These are phyloP conservation scores for Xylaria flabelliformis DNA, from an alignment of 495 filamentous ascomycete genomes.

Conservation along the genomic window DNA sequence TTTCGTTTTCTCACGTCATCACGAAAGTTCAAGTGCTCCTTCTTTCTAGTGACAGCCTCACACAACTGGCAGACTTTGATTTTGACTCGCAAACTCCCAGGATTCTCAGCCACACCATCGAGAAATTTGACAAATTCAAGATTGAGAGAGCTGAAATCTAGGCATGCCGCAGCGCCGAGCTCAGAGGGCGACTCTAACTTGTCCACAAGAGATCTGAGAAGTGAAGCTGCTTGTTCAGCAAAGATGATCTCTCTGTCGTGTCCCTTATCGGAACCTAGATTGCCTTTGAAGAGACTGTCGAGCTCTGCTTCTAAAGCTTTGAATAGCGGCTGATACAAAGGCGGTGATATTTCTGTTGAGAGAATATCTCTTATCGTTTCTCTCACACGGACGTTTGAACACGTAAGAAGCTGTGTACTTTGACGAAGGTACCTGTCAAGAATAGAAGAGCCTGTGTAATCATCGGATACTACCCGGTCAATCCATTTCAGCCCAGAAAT, in stretches of 20 bases:
- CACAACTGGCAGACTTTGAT: slow-evolving; percentile 70
- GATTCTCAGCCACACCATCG: slow-evolving; percentile 57
- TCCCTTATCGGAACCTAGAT: slow-evolving; percentile 56
- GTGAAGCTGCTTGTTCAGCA: slow-evolving; percentile 67
- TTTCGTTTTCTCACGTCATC: slow-evolving; percentile 71
- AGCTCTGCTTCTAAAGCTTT: slow-evolving; percentile 66
- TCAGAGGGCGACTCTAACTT: slow-evolving; percentile 64
- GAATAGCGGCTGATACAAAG: slow-evolving; percentile 65
- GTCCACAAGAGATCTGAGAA: slow-evolving; percentile 67
- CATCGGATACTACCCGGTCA: slow-evolving; percentile 63
- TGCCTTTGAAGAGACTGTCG: slow-evolving; percentile 60
- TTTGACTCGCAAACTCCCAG: slow-evolving; percentile 63
- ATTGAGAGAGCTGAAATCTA: slow-evolving; percentile 65
- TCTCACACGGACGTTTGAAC: slow-evolving; percentile 64
- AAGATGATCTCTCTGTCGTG: slow-evolving; percentile 66
- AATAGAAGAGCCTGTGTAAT: slow-evolving; percentile 61
- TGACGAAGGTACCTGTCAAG: slow-evolving; percentile 65
- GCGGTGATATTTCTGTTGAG: slow-evolving; percentile 63
- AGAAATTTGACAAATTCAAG: slow-evolving; percentile 68
- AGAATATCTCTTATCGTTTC: slow-evolving; percentile 69
- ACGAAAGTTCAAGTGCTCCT: slow-evolving; percentile 68
- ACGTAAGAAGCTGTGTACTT: slow-evolving; percentile 67
- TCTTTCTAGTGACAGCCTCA: slow-evolving; percentile 67
- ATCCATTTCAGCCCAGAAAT: slow-evolving; percentile 67
- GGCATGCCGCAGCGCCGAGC: slow-evolving; percentile 59